phyloP scores from a whole-genome alignment of 164 flowering plant genomes.

The Macadamia integrifolia region DNA sequence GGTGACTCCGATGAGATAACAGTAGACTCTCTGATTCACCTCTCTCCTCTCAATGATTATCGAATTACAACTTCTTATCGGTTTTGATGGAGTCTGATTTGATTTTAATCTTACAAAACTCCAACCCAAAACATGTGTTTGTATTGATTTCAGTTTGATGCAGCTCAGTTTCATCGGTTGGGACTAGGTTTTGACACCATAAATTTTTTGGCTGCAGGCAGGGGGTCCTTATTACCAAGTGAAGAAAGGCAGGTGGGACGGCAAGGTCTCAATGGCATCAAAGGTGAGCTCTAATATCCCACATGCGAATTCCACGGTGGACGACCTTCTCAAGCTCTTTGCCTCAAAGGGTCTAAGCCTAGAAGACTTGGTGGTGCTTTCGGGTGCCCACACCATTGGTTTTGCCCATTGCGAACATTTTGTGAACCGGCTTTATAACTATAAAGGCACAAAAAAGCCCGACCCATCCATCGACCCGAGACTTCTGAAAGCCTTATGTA shows the following conservation, averaged over 20 bases:
- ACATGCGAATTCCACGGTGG: constrained; percentile 54
- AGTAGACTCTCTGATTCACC: no score
- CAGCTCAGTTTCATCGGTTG: no score
- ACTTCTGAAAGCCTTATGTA: constrained; percentile 53
- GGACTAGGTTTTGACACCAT: no score
- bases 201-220: constrained; percentile 31
- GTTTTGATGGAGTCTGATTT: no score
- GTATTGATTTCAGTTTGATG: no score
- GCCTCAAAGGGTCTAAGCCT: constrained; percentile 59
- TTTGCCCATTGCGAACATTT: constrained; percentile 73
- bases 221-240: constrained; percentile 90
- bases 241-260: constrained; percentile 86
- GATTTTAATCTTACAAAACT: no score
- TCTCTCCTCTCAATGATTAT: no score
- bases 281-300: constrained; percentile 57
- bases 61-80: no score
- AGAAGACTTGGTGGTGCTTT: constrained; percentile 74
- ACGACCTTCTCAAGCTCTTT: constrained; percentile 61
- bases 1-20: no score
- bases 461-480: constrained; percentile 68
- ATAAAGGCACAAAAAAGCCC: constrained; percentile 41
- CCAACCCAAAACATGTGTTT: no score
- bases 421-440: constrained; percentile 50
- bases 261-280: constrained; percentile 55
- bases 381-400: constrained; percentile 93